Conservation (phyloP, 2,329 filamentous ascomycete species). For the Ophiostoma sp. region DNA sequence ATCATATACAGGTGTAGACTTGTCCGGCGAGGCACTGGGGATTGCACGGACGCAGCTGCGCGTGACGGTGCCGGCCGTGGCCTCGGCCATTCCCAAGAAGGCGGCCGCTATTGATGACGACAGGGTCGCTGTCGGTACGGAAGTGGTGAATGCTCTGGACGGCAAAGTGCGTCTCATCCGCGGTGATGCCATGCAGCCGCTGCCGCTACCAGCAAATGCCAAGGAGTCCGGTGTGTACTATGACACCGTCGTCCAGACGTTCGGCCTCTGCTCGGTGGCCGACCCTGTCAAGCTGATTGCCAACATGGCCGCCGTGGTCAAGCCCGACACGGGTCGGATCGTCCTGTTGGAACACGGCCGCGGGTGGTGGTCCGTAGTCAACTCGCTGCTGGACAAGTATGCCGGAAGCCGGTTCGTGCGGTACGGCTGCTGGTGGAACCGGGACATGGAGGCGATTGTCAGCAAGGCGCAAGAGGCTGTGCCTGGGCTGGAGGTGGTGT, state of each 20-base stretch:
- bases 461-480: conserved; percentile 48
- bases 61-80: conserved; percentile 43
- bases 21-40: conserved; percentile 60
- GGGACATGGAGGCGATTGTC: conserved; percentile 59
- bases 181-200: conserved; percentile 48
- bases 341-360: conserved; percentile 64
- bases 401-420: conserved; percentile 57
- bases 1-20: conserved; percentile 63
- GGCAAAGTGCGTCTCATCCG: conserved; percentile 32
- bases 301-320: conserved; percentile 54
- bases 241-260: conserved; percentile 65
- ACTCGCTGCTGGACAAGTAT: conserved; percentile 56
- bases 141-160: conserved; percentile 30
- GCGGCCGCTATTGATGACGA: conserved; percentile 44
- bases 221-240: conserved; percentile 41
- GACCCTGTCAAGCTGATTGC: conserved; percentile 56
- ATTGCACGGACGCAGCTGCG: conserved; percentile 56
- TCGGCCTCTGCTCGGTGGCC: conserved; percentile 63
- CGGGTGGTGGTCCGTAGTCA: conserved; percentile 55
- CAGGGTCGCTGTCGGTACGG: conserved; percentile 27
- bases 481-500: conserved; percentile 58
- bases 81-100: conserved; percentile 43
- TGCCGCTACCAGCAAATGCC: conserved; percentile 39
- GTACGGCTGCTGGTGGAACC: conserved; percentile 70
- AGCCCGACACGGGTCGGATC: conserved; percentile 59